Evolutionary conservation across 257 asterid genomes (phyloP), one percentile per base, ranked within the genome.

Genomic region (Gentiana straminea): DNA sequence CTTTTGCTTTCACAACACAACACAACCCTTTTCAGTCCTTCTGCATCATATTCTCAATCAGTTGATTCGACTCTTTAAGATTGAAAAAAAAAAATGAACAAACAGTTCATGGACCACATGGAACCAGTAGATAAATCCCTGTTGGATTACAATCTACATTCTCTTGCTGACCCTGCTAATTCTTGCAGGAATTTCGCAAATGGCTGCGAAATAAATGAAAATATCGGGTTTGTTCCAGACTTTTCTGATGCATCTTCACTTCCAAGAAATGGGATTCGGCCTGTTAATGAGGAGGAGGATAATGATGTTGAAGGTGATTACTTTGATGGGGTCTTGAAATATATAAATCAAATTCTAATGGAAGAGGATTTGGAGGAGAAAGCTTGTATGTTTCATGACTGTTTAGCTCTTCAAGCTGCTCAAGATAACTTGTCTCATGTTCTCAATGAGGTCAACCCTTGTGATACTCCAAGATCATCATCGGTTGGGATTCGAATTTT

Each of bases 331-430:
- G 84, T 84, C 2, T 71, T 58, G 38, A 83, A 79, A 11, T 84
- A 80, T 77, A 70, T 88, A 46, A 62, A 66, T 48, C 70, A 73
- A 61, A 82, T 84, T 78, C 70, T 88, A 9, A 71, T 84, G 86
- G 96, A 84, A 8, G 96, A 84, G 44, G 92, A 72, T 12, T 52
- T 73, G 70, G 84, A 73, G 36, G 60, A 69, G 7, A 58, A 58
- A 13, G 73, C 85, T 24, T 79, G 74, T 61, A 78, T 65, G 79
- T 73, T 76, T 47, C 85, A 81, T 8, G 95, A 86, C 9, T 69
- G 77, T 66, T 67, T 75, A 51, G 85, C 89, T 62, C 84, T 87
- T 2, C 83, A 80, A 55, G 92, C 84, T 44, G 79, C 94, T n/a
- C 93, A 84, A 75, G 80, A 80, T 5, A 78, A 71, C 56, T 87